phyloP scores from a whole-genome alignment of 2,329 filamentous ascomycete genomes.

The Didymella segeticola region DNA sequence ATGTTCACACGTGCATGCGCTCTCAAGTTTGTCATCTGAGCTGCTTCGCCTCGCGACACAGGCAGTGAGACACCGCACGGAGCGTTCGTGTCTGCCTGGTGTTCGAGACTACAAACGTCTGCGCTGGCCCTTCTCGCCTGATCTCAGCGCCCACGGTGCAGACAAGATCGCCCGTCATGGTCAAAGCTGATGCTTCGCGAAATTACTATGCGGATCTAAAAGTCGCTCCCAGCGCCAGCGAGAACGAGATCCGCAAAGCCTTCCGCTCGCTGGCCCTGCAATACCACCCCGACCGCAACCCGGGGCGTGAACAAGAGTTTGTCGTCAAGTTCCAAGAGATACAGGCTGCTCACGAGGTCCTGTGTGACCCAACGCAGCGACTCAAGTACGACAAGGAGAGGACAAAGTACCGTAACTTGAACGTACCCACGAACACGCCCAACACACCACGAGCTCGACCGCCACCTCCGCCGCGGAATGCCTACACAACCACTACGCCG shows the following conservation, averaged over 20 bases:
- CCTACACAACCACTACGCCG: slow-evolving; percentile 49
- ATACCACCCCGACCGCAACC: slow-evolving; percentile 89
- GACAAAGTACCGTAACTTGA: slow-evolving; percentile 50
- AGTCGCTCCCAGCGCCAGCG: slow-evolving; percentile 69
- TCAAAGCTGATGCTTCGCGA: slow-evolving; percentile 69
- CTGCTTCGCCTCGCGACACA: slow-evolving; percentile 39
- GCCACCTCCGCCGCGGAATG: slow-evolving; percentile 54
- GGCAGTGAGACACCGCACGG: slow-evolving; percentile 29
- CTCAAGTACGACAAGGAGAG: slow-evolving; percentile 69
- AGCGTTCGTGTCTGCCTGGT: slow-evolving; percentile 28
- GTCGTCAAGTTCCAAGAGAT: slow-evolving; percentile 86
- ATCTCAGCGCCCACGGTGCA: slow-evolving; percentile 8
- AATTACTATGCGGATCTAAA: slow-evolving; percentile 90
- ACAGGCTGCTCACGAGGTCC: slow-evolving; percentile 82
- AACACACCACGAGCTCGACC: slow-evolving; percentile 50
- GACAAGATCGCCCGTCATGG: slow-evolving; percentile 57
- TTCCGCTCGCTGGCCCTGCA: slow-evolving; percentile 85
- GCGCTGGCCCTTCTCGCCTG: slow-evolving; percentile 4
- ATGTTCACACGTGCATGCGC: slow-evolving; percentile 40
- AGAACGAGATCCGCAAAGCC: slow-evolving; percentile 82
- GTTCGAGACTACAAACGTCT: slow-evolving; percentile 14
- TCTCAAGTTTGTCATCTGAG: slow-evolving; percentile 39
- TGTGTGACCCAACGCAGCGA: slow-evolving; percentile 65
- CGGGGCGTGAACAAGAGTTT: slow-evolving; percentile 78
- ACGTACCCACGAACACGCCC: slow-evolving; percentile 47